Evolutionary conservation across 495 filamentous ascomycete genomes (phyloP).

Genomic region (Sordaria brevicollis): DNA sequence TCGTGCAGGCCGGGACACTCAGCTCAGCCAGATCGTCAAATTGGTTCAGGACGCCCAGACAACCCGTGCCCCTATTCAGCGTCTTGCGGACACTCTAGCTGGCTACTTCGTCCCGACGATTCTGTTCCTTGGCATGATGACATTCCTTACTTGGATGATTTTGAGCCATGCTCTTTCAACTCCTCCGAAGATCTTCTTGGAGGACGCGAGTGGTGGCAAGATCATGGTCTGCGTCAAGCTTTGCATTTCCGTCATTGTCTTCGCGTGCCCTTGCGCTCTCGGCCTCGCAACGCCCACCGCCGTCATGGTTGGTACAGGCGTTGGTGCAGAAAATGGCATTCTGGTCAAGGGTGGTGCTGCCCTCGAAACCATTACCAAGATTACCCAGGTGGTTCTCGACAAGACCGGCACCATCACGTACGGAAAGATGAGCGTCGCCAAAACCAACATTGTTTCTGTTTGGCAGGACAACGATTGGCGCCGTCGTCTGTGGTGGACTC

Average conservation of each 20-base stretch:
- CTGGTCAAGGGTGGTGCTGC: slow-evolving; percentile 93
- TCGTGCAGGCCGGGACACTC: slow-evolving; percentile 86
- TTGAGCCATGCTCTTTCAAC: slow-evolving; percentile 71
- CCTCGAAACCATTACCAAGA: slow-evolving; percentile 82
- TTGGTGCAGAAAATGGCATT: slow-evolving; percentile 95
- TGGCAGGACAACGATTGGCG: slow-evolving; percentile 64
- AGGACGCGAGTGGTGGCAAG: slow-evolving; percentile 69
- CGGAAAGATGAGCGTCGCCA: slow-evolving; percentile 86
- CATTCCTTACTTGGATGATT: slow-evolving; percentile 91
- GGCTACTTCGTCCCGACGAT: slow-evolving; percentile 93
- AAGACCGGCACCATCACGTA: slow-evolving; percentile 96
- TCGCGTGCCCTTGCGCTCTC: slow-evolving; percentile 93
- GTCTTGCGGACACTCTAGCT: slow-evolving; percentile 81
- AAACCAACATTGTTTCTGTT: slow-evolving; percentile 48
- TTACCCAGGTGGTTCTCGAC: slow-evolving; percentile 94
- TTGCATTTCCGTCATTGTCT: slow-evolving; percentile 97
- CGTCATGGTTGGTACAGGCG: slow-evolving; percentile 96
- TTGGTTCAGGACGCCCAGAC: slow-evolving; percentile 96
- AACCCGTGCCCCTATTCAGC: slow-evolving; percentile 86
- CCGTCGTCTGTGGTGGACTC: slow-evolving; percentile 79
- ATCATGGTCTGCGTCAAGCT: slow-evolving; percentile 96
- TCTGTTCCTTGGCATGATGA: slow-evolving; percentile 69
- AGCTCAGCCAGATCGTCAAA: slow-evolving; percentile 95
- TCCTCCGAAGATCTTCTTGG: slow-evolving; percentile 83
- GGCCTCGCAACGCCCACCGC: slow-evolving; percentile 92